Base-by-base conservation (phyloP, 768 basidiomycete species). In the Leucosporidium yakuticum region DNA sequence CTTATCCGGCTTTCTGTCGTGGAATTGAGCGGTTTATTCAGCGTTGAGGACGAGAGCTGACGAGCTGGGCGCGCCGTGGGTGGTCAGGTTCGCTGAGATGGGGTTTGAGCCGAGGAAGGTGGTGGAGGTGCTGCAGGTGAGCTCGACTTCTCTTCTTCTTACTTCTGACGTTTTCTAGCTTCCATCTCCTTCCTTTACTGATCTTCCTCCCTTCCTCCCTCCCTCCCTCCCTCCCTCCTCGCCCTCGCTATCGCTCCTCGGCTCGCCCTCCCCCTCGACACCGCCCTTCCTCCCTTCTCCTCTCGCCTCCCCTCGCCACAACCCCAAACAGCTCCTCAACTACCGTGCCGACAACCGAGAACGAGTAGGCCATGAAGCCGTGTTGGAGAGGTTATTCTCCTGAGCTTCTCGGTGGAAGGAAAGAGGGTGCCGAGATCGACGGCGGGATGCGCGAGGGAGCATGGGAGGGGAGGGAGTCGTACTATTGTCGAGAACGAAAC, bases 1-100 rank as follows among this genome's bases (percentile, higher is more conserved):
- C 19, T 6, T 47, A 5, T 36, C 34, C 12, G 12, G 21, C 50
- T 29, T 27, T 23, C 19, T 23, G 31, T 53, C 1, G 21, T 25
- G 31, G 17, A 4, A 32, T 48, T 11, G 47, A 56, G 31, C 12
- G 20, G 55, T 29, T 56, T 14, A 32, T 20, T 29, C 29, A 27
- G 11, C 32, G 34, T 20, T 12, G 56, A 3, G 57, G 25, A 19
- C 25, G 23, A n/a, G 31, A n/a, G 34, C 57, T 58, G 19, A 36
- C 57, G 5, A 36, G 93, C 94, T 95, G 75, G 85, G 87, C 51
- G 80, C 87, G 72, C 79, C 79, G 65, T 89, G 91, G 83, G 90
- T 95, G 27, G 14, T 17, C 44, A 60, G 72, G 93, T 95, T 49
- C 39, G 36, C n/a, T 17, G 23, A 51, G 23, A 54, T 63, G 50